Conservation (phyloP, 139 green algal genomes). For the Coelastrella sp. region DNA sequence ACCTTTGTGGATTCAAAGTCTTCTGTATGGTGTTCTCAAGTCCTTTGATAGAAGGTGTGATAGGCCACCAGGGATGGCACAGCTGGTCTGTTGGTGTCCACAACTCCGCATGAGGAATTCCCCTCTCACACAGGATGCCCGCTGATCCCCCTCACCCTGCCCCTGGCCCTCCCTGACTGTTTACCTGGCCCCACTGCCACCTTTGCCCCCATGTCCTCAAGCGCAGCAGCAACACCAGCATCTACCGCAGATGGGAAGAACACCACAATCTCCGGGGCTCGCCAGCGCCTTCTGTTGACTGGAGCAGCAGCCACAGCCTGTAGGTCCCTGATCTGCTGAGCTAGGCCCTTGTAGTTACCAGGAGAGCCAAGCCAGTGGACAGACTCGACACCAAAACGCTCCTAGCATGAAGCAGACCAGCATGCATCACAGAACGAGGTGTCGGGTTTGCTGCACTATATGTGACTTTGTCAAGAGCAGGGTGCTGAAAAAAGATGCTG, state of each 20-base stretch:
- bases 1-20: no score
- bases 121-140: no score
- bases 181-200: slow-evolving; percentile 50
- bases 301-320: slow-evolving; percentile 54
- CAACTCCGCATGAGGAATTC: neutral
- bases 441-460: neutral
- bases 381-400: slow-evolving; percentile 56
- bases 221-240: slow-evolving; percentile 31
- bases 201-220: slow-evolving; percentile 53
- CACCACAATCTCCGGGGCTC: slow-evolving; percentile 24
- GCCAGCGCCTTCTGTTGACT: slow-evolving; percentile 55
- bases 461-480: neutral
- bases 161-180: neutral
- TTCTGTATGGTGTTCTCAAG: no score
- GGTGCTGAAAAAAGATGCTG: neutral
- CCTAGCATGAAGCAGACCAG: neutral
- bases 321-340: slow-evolving; percentile 61
- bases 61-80: no score
- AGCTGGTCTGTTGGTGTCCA: neutral
- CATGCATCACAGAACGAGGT: neutral
- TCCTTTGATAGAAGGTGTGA: no score
- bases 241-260: slow-evolving; percentile 34
- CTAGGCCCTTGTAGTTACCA: slow-evolving; percentile 55
- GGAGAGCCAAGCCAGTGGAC: slow-evolving; percentile 48
- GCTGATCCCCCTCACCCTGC: no score